phyloP scores from a whole-genome alignment of 148 eudicot species.

The Nyssa sinensis region DNA sequence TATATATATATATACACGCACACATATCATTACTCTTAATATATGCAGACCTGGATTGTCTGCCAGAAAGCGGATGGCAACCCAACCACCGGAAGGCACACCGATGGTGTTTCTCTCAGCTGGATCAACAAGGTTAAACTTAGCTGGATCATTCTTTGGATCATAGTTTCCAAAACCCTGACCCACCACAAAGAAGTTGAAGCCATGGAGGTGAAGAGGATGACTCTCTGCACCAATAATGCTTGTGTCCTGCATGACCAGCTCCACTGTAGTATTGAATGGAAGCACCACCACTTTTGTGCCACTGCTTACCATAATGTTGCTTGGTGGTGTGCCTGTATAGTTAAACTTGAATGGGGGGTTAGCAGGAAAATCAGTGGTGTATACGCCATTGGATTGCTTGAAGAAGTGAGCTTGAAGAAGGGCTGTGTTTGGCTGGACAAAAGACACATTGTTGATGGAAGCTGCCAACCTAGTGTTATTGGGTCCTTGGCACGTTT shows the following conservation, averaged over 20 bases:
- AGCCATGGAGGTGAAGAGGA: slow-evolving; percentile 72
- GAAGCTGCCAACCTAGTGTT: slow-evolving; percentile 48
- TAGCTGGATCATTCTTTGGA: slow-evolving; percentile 44
- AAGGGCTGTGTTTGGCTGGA: slow-evolving; percentile 50
- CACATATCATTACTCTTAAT: too few species aligned
- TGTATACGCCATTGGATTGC: slow-evolving; percentile 44
- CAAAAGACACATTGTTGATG: slow-evolving; percentile 63
- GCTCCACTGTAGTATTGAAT: slow-evolving; percentile 55
- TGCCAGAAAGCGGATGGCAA: slow-evolving; percentile 61
- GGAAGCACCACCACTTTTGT: slow-evolving; percentile 55
- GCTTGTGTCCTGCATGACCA: slow-evolving; percentile 68
- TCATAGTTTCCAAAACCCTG: slow-evolving; percentile 70
- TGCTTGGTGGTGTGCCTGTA: slow-evolving; percentile 60
- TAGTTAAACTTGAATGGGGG: slow-evolving; percentile 51
- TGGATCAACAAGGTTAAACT: slow-evolving; percentile 63
- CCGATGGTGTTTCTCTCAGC: slow-evolving; percentile 62
- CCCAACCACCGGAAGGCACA: slow-evolving; percentile 75
- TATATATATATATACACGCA: too few species aligned
- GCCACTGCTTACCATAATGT: slow-evolving; percentile 37
- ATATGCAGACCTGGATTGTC: slow-evolving; percentile 62
- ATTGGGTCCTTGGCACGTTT: slow-evolving; percentile 62
- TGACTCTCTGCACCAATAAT: slow-evolving; percentile 60
- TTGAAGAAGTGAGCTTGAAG: slow-evolving; percentile 51
- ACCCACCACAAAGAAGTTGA: slow-evolving; percentile 64
- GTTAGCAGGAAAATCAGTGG: slow-evolving; percentile 46